Evolutionary conservation across 2,329 filamentous ascomycete species (phyloP).

Genomic region (Aspergillus fischeri): DNA sequence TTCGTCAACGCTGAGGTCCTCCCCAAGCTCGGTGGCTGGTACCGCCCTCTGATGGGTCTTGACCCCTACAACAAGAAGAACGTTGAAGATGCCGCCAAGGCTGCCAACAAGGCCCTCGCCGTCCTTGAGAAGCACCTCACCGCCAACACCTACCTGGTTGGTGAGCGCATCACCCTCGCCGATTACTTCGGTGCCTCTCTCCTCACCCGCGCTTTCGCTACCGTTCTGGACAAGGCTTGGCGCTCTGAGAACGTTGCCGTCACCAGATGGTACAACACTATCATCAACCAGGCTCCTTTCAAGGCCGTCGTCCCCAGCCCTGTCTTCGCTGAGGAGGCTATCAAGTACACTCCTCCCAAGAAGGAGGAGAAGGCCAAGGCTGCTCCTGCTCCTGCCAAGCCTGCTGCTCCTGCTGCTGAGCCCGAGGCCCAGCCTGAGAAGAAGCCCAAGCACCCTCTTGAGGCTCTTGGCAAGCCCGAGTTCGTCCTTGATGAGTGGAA

Average conservation of each 20-base stretch:
- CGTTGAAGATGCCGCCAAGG: conserved; percentile 75
- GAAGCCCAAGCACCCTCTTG: conserved; percentile 96
- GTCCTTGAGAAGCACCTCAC: conserved; percentile 83
- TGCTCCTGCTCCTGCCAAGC: conserved; percentile 56
- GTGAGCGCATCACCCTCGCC: conserved; percentile 94
- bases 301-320: conserved; percentile 71
- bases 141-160: conserved; percentile 93
- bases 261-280: conserved; percentile 90
- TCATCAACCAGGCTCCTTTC: conserved; percentile 91
- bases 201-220: conserved; percentile 83
- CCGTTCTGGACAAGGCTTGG: conserved; percentile 89
- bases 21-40: conserved; percentile 70
- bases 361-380: conserved; percentile 64
- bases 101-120: conserved; percentile 61
- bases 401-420: conserved; percentile 47
- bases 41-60: conserved; percentile 76
- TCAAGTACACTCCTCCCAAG: conserved; percentile 72
- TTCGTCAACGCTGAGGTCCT: conserved; percentile 90
- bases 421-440: conserved; percentile 60
- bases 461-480: conserved; percentile 72
- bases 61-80: conserved; percentile 96
- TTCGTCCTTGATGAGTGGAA: conserved; percentile 96
- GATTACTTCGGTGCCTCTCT: conserved; percentile 81
- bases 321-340: conserved; percentile 74
- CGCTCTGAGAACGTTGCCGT: conserved; percentile 77